Conservation (phyloP, 768 basidiomycete genomes). For the Clitopilus hobsonii region DNA sequence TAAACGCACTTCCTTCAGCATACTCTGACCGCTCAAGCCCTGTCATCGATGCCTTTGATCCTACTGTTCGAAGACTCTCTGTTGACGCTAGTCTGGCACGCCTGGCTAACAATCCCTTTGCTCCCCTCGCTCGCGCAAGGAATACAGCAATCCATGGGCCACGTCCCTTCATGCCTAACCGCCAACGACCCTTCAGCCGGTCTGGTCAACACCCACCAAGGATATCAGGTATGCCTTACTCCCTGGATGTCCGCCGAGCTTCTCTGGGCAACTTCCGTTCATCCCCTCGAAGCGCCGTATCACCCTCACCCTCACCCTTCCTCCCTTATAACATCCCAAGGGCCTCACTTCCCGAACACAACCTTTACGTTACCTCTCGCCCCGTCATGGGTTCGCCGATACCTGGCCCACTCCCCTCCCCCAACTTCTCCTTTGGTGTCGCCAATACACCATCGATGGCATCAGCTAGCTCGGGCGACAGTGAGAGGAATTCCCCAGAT, state of each 20-base stretch:
- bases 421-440: constrained; percentile 61
- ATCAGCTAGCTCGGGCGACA: constrained; percentile 44
- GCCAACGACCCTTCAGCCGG: constrained; percentile 24
- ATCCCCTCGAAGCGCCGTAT: constrained; percentile 27
- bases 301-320: constrained; percentile 39
- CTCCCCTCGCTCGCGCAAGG: constrained; percentile 46
- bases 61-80: constrained; percentile 36
- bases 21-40: constrained; percentile 28
- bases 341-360: constrained; percentile 46
- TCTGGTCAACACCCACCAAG: constrained; percentile 19
- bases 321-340: constrained; percentile 38
- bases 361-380: constrained; percentile 44
- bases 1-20: constrained; percentile 30
- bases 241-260: constrained; percentile 34
- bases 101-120: constrained; percentile 47
- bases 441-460: constrained; percentile 47
- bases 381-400: constrained; percentile 34
- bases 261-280: constrained; percentile 36
- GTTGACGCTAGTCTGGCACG: constrained; percentile 45
- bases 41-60: constrained; percentile 37
- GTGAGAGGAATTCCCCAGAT: constrained; percentile 55
- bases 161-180: constrained; percentile 29
- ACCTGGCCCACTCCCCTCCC: constrained; percentile 56
- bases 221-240: constrained; percentile 26
- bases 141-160: constrained; percentile 40